These are phyloP conservation scores for Neophaeococcomyces aloes DNA, from an alignment of 2,329 filamentous ascomycete genomes.

Conservation along the genomic window DNA sequence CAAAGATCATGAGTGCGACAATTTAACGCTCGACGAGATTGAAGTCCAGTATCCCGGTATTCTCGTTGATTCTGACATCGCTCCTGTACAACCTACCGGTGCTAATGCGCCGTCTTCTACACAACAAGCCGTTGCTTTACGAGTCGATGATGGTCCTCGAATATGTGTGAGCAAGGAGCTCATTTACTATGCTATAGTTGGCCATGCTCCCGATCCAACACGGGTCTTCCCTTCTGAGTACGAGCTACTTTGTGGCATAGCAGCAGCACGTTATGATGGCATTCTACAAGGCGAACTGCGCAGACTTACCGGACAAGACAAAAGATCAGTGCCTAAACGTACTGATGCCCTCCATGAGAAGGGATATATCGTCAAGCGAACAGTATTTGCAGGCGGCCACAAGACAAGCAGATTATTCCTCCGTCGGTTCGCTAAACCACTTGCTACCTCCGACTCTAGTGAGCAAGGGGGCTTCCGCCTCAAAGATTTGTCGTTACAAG, in stretches of 20 bases:
- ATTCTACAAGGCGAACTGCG: constrained; percentile 49
- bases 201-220: constrained; percentile 47
- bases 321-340: constrained; percentile 52
- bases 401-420: constrained; percentile 49
- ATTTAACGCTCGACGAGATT: constrained; percentile 32
- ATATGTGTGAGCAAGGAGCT: constrained; percentile 45
- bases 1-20: constrained; percentile 31
- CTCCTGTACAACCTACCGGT: background rate
- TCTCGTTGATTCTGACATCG: constrained; percentile 2
- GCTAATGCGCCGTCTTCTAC: constrained; percentile 5
- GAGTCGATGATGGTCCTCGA: constrained; percentile 16
- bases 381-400: constrained; percentile 37
- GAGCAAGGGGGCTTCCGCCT: background rate
- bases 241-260: constrained; percentile 48
- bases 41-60: constrained; percentile 23
- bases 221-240: constrained; percentile 47
- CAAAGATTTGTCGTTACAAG: constrained; percentile 14
- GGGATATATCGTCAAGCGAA: constrained; percentile 51
- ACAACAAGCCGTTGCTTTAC: background rate
- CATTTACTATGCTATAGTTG: constrained; percentile 50
- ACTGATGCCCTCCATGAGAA: constrained; percentile 47
- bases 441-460: background rate
- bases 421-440: constrained; percentile 34
- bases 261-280: constrained; percentile 42
- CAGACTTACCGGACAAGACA: constrained; percentile 50